Evolutionary conservation across 163 green algal genomes (phyloP), one percentile per base, ranked within the genome.

Genomic region (Scenedesmus sp.): DNA sequence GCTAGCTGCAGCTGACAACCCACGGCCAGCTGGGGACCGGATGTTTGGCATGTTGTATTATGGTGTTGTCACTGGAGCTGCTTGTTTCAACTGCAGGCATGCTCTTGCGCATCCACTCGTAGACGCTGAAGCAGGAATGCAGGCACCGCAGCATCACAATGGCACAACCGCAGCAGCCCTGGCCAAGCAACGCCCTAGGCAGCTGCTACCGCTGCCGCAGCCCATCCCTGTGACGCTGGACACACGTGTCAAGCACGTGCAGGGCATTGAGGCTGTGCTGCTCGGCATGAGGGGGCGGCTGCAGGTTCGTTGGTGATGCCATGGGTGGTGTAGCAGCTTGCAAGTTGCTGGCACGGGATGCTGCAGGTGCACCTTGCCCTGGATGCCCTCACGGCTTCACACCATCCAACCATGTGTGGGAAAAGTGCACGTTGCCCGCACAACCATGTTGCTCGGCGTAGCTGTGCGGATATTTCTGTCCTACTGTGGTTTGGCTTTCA

Each of bases 51-150:
- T n/a, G n/a, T n/a, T n/a, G n/a, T n/a, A n/a, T n/a, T n/a, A n/a
- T n/a, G n/a, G n/a, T n/a, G n/a, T n/a, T n/a, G n/a, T n/a, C n/a
- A 68, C 56, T 30, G 15, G 18, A 30, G 56, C 18, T 30, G 15
- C 56, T 37, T 40, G 65, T 76, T 22, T 16, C 49, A 56, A 20
- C 7, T 73, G n/a, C 85, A 90, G 87, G 78, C 87, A 91, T 37
- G 87, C 87, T 1, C 87, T 91, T 42, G 56, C 87, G 20, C 87
- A 91, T 30, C 87, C 87, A 2, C 79, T 91, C 4, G 87, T 91
- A 15, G 87, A 91, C 6, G 53, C 87, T 30, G 79, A 53, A 3
- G 87, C 87, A 9, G 87, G 87, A 4, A n/a, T 59, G 51, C 53
- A 37, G 13, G 61, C 87, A 0, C 56, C 35, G 53, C 87, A 91